Evolutionary conservation across 2,329 filamentous ascomycete genomes (phyloP).

Genomic region (Colletotrichum tamarilloi): DNA sequence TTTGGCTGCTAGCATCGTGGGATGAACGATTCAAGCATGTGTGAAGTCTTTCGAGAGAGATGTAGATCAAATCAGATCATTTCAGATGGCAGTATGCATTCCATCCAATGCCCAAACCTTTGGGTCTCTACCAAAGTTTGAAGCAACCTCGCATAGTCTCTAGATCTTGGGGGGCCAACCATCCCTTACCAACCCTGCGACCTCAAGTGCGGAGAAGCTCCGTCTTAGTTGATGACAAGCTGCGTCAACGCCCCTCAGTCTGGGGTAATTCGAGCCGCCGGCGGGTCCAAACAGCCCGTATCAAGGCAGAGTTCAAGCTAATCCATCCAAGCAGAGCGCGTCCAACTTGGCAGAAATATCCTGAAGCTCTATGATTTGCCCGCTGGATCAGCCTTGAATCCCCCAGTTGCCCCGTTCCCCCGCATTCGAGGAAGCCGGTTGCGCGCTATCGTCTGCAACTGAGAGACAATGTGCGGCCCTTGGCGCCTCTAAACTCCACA

Average conservation of each 20-base stretch:
- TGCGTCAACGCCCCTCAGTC: constrained; percentile 8
- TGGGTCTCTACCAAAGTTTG: background rate
- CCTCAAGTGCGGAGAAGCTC: constrained; percentile 23
- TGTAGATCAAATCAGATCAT: background rate
- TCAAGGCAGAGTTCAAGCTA: constrained; percentile 10
- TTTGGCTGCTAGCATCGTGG: background rate
- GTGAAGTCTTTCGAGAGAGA: too few relatives aligned
- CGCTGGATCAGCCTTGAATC: background rate
- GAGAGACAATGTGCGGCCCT: constrained; percentile 18
- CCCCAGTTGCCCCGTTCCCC: background rate
- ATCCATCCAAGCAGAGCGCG: background rate
- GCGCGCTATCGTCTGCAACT: constrained; percentile 12
- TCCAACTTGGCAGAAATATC: background rate
- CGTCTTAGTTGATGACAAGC: background rate
- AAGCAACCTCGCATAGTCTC: background rate
- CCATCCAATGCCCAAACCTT: background rate
- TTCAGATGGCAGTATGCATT: background rate
- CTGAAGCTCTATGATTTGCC: constrained; percentile 21
- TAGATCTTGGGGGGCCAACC: background rate
- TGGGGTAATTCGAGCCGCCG: constrained; percentile 32
- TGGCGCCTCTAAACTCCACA: constrained; percentile 7
- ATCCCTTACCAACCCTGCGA: background rate
- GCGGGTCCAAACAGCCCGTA: constrained; percentile 4
- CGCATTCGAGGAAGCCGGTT: background rate
- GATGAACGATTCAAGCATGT: too few relatives aligned